A percentile compares a stretch with the other conserved stretches of the same genome.
These are phyloP conservation scores for Globisporangium perplexum DNA, from an alignment of 352 stramenopile genomes.

Conservation along the genomic window DNA sequence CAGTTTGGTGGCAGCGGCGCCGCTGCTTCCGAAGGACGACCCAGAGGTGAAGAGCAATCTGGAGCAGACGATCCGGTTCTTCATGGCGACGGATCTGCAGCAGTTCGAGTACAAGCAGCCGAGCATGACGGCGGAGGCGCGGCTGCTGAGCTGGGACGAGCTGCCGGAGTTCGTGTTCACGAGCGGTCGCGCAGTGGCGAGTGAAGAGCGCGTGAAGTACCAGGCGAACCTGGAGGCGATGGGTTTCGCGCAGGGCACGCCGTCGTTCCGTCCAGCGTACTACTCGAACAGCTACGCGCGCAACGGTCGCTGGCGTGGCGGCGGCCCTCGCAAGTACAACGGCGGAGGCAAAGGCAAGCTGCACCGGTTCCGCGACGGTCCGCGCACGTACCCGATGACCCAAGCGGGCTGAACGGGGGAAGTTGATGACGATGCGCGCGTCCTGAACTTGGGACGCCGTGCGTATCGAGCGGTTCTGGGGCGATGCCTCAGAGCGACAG, in stretches of 20 bases:
- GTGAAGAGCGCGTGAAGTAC: slow-evolving; percentile 52
- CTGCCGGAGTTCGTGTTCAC: slow-evolving; percentile 71
- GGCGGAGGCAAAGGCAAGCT: slow-evolving; percentile 32
- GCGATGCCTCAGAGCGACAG: background rate
- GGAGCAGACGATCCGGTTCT: slow-evolving; percentile 78
- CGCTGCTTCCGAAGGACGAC: slow-evolving; percentile 45
- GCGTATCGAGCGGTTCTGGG: background rate
- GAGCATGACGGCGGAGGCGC: slow-evolving; percentile 55
- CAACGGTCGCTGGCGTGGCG: slow-evolving; percentile 41
- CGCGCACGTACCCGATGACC: slow-evolving; percentile 10
- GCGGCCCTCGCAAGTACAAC: slow-evolving; percentile 39
- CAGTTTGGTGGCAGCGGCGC: background rate
- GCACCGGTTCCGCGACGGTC: slow-evolving; percentile 22
- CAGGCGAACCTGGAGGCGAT: slow-evolving; percentile 55
- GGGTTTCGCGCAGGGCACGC: slow-evolving; percentile 40
- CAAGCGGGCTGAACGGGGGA: slow-evolving; percentile 8
- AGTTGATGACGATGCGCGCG: background rate
- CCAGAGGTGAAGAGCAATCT: slow-evolving; percentile 64
- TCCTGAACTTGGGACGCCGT: background rate
- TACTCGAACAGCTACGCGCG: slow-evolving; percentile 41
- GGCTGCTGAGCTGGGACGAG: slow-evolving; percentile 51
- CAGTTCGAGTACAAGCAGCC: slow-evolving; percentile 70
- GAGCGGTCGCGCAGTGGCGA: slow-evolving; percentile 32
- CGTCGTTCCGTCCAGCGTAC: slow-evolving; percentile 38
- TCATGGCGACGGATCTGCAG: slow-evolving; percentile 78